Evolutionary conservation across 768 basidiomycete genomes (phyloP), one percentile per base, ranked within the genome.

Genomic region (Termitomyces sp.): DNA sequence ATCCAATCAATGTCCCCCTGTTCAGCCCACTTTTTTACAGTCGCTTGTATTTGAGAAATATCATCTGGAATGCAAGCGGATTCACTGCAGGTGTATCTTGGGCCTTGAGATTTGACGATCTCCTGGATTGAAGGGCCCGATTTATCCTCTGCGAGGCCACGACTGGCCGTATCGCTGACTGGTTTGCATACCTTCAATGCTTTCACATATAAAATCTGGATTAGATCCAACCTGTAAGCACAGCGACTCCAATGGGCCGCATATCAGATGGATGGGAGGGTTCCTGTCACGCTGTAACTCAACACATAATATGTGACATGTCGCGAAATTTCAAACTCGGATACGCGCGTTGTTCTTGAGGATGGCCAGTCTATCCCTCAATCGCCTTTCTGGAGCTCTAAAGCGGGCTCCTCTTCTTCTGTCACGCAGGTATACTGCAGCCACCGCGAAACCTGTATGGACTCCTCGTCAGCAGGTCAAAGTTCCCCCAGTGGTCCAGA

Each of bases 121-220:
- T 79, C 72, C 59, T 74, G 75, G 63, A 91, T 84, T 33, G 79
- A 73, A 2, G 87, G 87, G 1, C 89, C 87, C 36, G 89, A 91
- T 67, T 75, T 76, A 69, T 92, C 90, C 30, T 77, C 74, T n/a
- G 61, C 69, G 26, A 69, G 65, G 62, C 78, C 71, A n/a, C 64
- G 61, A 2, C 82, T 77, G 0, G 84, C 87, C 5, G 84, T 88
- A 71, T 92, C 90, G 71, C 89, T 91, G 57, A 90, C 90, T 89
- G 59, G 46, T 20, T 7, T 36, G 10, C 32, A 57, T 30, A 36
- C 20, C 38, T 59, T 61, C 28, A 55, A 63, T 62, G 26, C 28
- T 28, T 44, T 33, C 35, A 48, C 41, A 48, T 5, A 6, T 4
- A 56, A 56, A n/a, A 49, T 28, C n/a, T 59, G 50, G 49, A 44